Percentiles rank a stretch among this genome's conserved stretches.
phyloP scores from a whole-genome alignment of 306 rosid genomes.

The Cotoneaster glaucophyllus region DNA sequence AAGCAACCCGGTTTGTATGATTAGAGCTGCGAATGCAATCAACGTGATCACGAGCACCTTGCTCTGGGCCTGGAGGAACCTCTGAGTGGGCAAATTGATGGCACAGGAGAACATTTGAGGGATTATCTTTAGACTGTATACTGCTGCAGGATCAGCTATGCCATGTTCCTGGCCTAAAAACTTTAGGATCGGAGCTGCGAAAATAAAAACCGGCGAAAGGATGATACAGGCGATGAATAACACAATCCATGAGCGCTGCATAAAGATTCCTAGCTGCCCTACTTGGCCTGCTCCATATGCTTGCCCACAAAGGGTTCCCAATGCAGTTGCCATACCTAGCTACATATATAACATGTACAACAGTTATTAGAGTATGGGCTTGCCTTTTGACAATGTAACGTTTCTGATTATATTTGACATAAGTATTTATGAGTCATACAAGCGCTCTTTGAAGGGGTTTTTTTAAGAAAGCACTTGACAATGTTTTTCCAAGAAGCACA shows the following conservation, averaged over 20 bases:
- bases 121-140: constrained; percentile 25
- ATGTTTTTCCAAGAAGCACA: no score
- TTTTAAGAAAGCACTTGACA: no score
- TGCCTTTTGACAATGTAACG: no score
- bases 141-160: constrained; percentile 47
- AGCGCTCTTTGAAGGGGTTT: no score
- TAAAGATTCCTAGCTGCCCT: constrained; percentile 11
- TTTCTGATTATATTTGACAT: no score
- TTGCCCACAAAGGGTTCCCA: constrained; percentile 18
- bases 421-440: no score
- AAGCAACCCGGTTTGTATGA: constrained; percentile 38
- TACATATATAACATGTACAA: background rate
- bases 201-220: background rate
- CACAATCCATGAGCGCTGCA: constrained; percentile 16
- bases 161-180: constrained; percentile 8
- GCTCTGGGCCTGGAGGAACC: constrained; percentile 55
- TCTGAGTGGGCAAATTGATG: constrained; percentile 47
- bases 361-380: no score
- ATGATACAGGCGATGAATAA: background rate
- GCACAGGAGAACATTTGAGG: constrained; percentile 49
- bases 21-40: constrained; percentile 47
- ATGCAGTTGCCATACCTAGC: constrained; percentile 14
- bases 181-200: constrained; percentile 9
- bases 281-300: constrained; percentile 21
- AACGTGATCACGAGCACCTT: constrained; percentile 48